Percentiles rank a stretch among this genome's conserved stretches.
These are phyloP conservation scores for Vaccinium darrowii DNA, from an alignment of 148 eudicot species.

Conservation along the genomic window DNA sequence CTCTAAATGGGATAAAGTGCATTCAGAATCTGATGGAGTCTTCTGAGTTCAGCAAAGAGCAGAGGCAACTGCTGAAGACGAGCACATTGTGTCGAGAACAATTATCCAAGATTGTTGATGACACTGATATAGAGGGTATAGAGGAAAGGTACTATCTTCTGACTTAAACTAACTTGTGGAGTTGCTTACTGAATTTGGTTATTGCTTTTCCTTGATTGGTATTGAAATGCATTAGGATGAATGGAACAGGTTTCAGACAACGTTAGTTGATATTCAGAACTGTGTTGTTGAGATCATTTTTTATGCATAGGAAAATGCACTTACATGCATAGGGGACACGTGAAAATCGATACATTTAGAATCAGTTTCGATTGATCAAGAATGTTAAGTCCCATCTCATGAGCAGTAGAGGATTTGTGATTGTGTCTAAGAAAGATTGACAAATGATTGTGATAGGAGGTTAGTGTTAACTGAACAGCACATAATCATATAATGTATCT, in stretches of 20 bases:
- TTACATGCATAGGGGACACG: neutral
- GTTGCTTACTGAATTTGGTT: neutral
- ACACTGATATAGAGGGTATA: slow-evolving; percentile 66
- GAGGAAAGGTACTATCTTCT: slow-evolving; percentile 68
- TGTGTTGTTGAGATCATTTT: neutral
- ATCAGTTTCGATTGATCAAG: neutral
- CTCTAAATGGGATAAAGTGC: slow-evolving; percentile 57
- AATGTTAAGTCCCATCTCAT: neutral
- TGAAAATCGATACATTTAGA: neutral
- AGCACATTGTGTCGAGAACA: slow-evolving; percentile 73
- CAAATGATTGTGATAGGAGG: neutral
- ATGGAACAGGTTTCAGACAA: neutral
- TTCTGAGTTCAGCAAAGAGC: slow-evolving; percentile 56
- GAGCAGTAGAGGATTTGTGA: neutral
- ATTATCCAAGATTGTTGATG: slow-evolving; percentile 59
- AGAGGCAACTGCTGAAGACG: slow-evolving; percentile 46
- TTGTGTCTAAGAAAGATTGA: neutral
- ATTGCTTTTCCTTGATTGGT: neutral
- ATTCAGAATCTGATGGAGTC: slow-evolving; percentile 58
- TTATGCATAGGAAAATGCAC: neutral
- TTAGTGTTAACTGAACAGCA: neutral
- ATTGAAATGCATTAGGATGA: neutral
- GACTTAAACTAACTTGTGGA: neutral
- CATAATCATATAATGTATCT: too few relatives aligned
- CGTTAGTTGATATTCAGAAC: neutral